A percentile compares a stretch with the other conserved stretches of the same genome.
Evolutionary conservation across 192 early-diverging fungal genomes (phyloP).

Genomic region (Gonapodya prolifera): DNA sequence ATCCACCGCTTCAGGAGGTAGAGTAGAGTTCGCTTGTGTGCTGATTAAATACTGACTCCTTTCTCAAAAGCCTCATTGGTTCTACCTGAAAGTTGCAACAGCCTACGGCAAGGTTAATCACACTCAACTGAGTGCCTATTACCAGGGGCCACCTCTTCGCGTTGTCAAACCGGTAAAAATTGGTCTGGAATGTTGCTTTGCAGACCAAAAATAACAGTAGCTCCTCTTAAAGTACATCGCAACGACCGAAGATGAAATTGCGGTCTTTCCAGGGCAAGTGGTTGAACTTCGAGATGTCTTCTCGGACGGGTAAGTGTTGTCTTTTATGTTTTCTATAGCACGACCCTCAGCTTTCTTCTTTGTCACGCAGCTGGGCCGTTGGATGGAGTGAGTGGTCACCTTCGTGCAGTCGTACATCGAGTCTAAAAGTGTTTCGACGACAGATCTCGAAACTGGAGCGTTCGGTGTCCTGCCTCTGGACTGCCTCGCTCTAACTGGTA

Average conservation of each 20-base stretch:
- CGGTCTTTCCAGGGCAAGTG: not conserved
- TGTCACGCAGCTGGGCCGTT: not conserved
- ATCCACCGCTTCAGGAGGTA: too few species aligned
- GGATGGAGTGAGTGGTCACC: not conserved
- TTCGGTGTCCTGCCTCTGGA: not conserved
- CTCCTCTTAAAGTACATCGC: not conserved
- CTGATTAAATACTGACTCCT: too few species aligned
- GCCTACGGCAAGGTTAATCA: not conserved
- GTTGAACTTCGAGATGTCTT: not conserved
- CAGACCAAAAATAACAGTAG: too few species aligned
- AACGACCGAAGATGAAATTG: not conserved
- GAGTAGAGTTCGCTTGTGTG: too few species aligned
- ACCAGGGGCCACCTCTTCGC: not conserved
- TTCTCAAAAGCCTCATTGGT: not conserved
- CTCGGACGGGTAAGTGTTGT: not conserved
- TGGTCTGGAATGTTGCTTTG: too few species aligned
- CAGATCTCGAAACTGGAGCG: not conserved
- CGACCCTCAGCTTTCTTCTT: too few species aligned
- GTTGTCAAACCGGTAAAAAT: not conserved
- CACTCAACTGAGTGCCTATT: not conserved
- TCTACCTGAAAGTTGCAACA: not conserved
- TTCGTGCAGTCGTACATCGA: too few species aligned
- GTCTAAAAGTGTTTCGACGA: not conserved
- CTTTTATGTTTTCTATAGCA: too few species aligned
- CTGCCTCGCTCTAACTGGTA: not conserved